Evolutionary conservation across 2,329 filamentous ascomycete species (phyloP).

Genomic region (Parastagonospora nodorum): DNA sequence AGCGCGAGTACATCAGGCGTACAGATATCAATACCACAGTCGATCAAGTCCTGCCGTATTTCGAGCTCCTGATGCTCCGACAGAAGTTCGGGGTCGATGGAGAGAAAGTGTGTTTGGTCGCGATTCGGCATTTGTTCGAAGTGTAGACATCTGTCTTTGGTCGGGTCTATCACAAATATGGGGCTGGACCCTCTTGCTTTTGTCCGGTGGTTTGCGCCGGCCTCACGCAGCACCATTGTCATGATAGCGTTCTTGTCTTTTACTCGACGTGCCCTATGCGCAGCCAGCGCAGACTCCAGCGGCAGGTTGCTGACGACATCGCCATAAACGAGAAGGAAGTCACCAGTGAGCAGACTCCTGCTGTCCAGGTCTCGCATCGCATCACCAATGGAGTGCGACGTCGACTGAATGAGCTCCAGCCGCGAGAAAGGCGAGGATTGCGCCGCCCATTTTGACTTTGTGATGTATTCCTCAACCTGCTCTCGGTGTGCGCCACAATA

Average conservation of each 20-base stretch:
- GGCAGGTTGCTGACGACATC: constrained; percentile 90
- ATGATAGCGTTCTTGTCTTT: constrained; percentile 95
- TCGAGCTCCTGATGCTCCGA: constrained; percentile 76
- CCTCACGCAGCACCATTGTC: constrained; percentile 89
- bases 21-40: constrained; percentile 95
- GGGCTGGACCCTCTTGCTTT: constrained; percentile 77
- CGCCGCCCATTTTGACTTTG: constrained; percentile 73
- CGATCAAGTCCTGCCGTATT: constrained; percentile 84
- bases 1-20: constrained; percentile 92
- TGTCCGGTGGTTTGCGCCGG: constrained; percentile 74
- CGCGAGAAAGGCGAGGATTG: constrained; percentile 79
- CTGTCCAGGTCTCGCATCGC: constrained; percentile 92
- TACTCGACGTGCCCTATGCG: constrained; percentile 78
- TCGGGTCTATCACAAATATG: constrained; percentile 84
- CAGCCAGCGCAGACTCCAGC: constrained; percentile 77
- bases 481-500: constrained; percentile 89
- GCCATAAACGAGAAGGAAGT: constrained; percentile 91
- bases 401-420: constrained; percentile 84
- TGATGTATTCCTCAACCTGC: constrained; percentile 84
- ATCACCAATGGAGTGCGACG: constrained; percentile 86
- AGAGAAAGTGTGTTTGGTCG: constrained; percentile 67
- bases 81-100: constrained; percentile 80
- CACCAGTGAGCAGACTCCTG: constrained; percentile 80
- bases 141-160: constrained; percentile 80
- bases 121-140: constrained; percentile 87